Evolutionary conservation across 2,329 filamentous ascomycete genomes (phyloP), one percentile per base, ranked within the genome.

Genomic region (Ophiocordyceps australis): DNA sequence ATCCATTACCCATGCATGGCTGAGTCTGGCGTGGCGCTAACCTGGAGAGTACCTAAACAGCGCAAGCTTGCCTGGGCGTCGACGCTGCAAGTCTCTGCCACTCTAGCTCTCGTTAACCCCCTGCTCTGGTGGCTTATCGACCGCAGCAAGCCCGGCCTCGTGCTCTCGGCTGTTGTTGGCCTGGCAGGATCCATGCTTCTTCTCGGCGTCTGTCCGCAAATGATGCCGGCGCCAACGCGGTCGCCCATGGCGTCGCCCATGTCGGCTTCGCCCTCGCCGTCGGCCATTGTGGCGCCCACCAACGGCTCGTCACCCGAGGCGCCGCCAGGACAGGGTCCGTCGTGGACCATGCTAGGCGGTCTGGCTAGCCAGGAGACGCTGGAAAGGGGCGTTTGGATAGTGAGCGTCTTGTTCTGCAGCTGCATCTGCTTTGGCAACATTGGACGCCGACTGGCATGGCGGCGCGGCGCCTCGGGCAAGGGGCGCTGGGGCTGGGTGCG

Each of bases 391-490:
- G 80, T 83, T 5, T 98, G 89, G 86, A 76, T 93, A 42, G 62
- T 86, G 14, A 93, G 82, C 42, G 83, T 95, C 15, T 54, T 98
- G 26, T 98, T 94, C 46, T 94, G 89, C 52, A 91, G 81, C 42
- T 83, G 81, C 38, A 70, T 95, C 8, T 94, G 85, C 51, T 94
- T 98, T 58, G 89, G 89, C 9, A 95, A 93, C 44, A 82, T 98
- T 42, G 89, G 89, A 9, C 63, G 89, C 34, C 64, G 80, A 33
- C 52, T 95, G 35, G 73, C 74, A n/a, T 51, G 69, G 34, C 32
- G 28, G 12, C 27, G 22, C 13, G 14, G 24, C n/a, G 47, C 49
- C 2, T 46, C 41, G 2, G 47, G 41, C n/a, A 53, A 50, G 30
- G 56, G 56, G 3, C 43, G 62, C 22, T 62, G 55, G 58, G 56